Percentiles rank a stretch among this genome's conserved stretches.
phyloP scores from a whole-genome alignment of 2,329 filamentous ascomycete species.

The Nothophaeocryptopus gaeumannii region DNA sequence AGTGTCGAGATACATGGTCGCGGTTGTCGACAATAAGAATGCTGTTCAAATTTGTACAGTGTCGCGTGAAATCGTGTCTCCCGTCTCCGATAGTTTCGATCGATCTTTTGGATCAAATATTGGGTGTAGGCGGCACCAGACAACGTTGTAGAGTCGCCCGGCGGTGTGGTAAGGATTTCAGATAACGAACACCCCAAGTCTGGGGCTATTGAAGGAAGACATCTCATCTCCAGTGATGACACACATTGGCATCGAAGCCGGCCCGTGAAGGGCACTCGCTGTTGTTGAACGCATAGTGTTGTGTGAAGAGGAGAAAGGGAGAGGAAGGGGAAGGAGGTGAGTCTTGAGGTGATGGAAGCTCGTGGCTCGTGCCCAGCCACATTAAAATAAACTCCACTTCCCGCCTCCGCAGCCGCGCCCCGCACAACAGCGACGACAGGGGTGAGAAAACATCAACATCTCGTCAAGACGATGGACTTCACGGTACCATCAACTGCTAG shows the following conservation, averaged over 20 bases:
- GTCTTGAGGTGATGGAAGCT: no score
- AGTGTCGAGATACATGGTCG: constrained; percentile 53
- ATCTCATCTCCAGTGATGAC: constrained; percentile 25
- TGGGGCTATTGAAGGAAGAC: constrained; percentile 50
- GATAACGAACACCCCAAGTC: constrained; percentile 49
- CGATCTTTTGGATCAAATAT: background rate
- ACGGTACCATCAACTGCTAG: no score
- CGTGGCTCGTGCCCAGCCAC: no score
- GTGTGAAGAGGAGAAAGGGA: constrained; percentile 15
- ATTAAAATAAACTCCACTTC: no score
- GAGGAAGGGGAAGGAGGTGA: constrained; percentile 8
- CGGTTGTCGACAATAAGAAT: constrained; percentile 11
- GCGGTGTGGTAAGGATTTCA: constrained; percentile 35
- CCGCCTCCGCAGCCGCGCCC: no score
- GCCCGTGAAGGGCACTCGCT: constrained; percentile 19
- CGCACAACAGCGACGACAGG: no score
- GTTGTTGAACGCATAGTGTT: constrained; percentile 18
- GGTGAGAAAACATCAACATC: no score
- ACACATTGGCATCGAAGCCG: constrained; percentile 14
- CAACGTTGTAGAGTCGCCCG: constrained; percentile 21
- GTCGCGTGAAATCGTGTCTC: background rate
- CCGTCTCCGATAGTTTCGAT: background rate
- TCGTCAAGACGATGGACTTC: no score
- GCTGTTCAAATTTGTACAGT: background rate
- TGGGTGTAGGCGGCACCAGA: constrained; percentile 21